Conservation (phyloP, 331 rosid genomes). For the Quercus phellos region DNA sequence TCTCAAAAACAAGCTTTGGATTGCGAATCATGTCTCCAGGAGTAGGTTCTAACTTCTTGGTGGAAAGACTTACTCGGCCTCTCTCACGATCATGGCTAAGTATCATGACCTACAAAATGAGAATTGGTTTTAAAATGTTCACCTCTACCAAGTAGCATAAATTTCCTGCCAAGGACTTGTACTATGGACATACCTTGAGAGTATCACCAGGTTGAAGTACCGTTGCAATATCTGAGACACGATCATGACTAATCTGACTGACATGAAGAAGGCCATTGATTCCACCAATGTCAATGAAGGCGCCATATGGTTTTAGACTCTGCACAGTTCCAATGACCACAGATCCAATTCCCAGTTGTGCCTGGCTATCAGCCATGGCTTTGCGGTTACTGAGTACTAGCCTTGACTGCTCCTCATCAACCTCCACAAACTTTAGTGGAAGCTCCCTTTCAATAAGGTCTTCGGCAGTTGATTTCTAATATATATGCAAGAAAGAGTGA, state of each 20-base stretch:
- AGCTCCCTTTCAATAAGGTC: slow-evolving; percentile 75
- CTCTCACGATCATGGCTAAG: slow-evolving; percentile 91
- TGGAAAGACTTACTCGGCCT: slow-evolving; percentile 94
- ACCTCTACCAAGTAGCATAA: slow-evolving; percentile 6
- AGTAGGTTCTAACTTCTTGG: slow-evolving; percentile 93
- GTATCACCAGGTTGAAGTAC: slow-evolving; percentile 94
- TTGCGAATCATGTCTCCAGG: slow-evolving; percentile 99
- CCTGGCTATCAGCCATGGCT: slow-evolving; percentile 84
- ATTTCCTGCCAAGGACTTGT: slow-evolving; percentile 13
- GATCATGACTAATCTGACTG: slow-evolving; percentile 91
- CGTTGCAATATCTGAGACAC: slow-evolving; percentile 73
- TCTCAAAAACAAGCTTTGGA: slow-evolving; percentile 88
- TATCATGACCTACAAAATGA: slow-evolving; percentile 78
- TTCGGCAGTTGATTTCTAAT: slow-evolving; percentile 69
- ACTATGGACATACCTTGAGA: slow-evolving; percentile 56
- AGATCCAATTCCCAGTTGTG: slow-evolving; percentile 89
- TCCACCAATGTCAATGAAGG: slow-evolving; percentile 90
- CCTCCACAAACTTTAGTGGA: slow-evolving; percentile 93
- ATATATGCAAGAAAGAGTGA: slow-evolving; percentile 11
- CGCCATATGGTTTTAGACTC: slow-evolving; percentile 89
- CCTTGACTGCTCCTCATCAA: slow-evolving; percentile 79
- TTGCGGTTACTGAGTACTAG: slow-evolving; percentile 88
- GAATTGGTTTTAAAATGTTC: slow-evolving; percentile 11
- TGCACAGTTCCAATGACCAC: slow-evolving; percentile 86
- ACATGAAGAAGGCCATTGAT: slow-evolving; percentile 88